Base-by-base conservation (phyloP, 257 asterid species). In the Plantago elongata region DNA sequence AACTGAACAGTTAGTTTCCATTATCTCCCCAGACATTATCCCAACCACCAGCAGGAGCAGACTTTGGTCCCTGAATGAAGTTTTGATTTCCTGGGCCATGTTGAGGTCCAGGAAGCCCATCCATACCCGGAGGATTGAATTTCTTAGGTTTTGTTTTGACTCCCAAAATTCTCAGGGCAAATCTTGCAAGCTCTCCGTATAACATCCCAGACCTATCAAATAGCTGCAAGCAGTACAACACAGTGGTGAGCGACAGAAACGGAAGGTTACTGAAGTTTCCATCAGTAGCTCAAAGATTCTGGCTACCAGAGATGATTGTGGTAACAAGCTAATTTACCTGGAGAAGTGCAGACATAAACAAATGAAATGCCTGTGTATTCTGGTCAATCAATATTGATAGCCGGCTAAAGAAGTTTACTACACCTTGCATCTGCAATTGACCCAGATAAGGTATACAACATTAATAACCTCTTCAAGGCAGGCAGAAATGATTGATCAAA, bases 121-220 rank as follows among this genome's bases (percentile, higher is more conserved):
- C 81, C 44, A 73, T 57, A 17, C 86, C 90, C 1, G 94, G 91
- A 59, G 86, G 85, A 8, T 72, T 81, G 40, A 77, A 63, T 64
- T 79, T 79, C 66, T 77, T 82, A 22, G 88, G 79, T 69, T 83
- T 92, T 44, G 95, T 69, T 71, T 77, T 77, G 57, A 89, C 67
- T 51, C 99, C 99, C 69, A 92, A 59, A 52, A 92, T 7, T 80
- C 97, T 83, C 72, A 92, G 83, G 67, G 83, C 99, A 79, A 92
- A 92, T 73, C 97, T 79, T 11, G 99, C 99, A 9, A 92, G 87
- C 83, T 92, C 99, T 18, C 96, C 96, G 38, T 92, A 92, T 40
- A 92, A 72, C 85, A 92, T 70, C 13, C 99, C 99, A 0, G 97
- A 89, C 50, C 99, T 79, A 74, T 92, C 99, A 69, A 81, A 89